phyloP scores from a whole-genome alignment of 169 alveolate species.

The Eimeria maxima region DNA sequence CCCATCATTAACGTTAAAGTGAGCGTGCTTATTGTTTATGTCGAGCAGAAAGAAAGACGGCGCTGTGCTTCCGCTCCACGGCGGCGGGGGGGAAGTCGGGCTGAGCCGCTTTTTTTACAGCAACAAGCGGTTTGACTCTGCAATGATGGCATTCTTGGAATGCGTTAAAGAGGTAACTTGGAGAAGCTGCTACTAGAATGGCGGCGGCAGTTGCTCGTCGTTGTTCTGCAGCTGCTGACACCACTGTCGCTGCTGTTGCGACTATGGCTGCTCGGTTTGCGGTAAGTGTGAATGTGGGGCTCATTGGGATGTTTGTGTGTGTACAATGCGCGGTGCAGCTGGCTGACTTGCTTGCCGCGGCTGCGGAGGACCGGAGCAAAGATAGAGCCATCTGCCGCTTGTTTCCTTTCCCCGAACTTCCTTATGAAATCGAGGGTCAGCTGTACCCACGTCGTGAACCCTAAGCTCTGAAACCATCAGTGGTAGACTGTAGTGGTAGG shows the following conservation, averaged over 20 bases:
- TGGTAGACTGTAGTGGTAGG: neutral
- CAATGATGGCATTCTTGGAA: slow-evolving; percentile 81
- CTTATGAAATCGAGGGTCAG: slow-evolving; percentile 80
- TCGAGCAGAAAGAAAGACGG: slow-evolving; percentile 76
- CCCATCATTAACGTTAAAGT: neutral
- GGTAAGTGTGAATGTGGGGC: neutral
- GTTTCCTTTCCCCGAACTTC: slow-evolving; percentile 78
- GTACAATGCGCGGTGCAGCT: slow-evolving; percentile 61
- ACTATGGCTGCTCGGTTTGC: neutral
- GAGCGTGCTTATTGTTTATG: neutral
- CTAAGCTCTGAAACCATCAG: neutral
- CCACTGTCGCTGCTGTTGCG: neutral
- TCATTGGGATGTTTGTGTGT: slow-evolving; percentile 14
- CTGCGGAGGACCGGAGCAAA: slow-evolving; percentile 73
- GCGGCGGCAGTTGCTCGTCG: neutral
- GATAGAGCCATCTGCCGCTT: slow-evolving; percentile 47
- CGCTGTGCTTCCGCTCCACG: slow-evolving; percentile 78
- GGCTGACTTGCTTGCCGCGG: slow-evolving; percentile 54
- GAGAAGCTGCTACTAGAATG: neutral
- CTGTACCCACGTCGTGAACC: neutral
- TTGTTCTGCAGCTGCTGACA: neutral
- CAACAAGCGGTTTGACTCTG: slow-evolving; percentile 78
- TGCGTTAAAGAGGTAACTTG: slow-evolving; percentile 70
- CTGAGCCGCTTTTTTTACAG: slow-evolving; percentile 79
- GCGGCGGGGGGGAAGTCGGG: slow-evolving; percentile 81